phyloP scores from a whole-genome alignment of 192 early-diverging fungal species.

The Phlyctochytrium arcticum region DNA sequence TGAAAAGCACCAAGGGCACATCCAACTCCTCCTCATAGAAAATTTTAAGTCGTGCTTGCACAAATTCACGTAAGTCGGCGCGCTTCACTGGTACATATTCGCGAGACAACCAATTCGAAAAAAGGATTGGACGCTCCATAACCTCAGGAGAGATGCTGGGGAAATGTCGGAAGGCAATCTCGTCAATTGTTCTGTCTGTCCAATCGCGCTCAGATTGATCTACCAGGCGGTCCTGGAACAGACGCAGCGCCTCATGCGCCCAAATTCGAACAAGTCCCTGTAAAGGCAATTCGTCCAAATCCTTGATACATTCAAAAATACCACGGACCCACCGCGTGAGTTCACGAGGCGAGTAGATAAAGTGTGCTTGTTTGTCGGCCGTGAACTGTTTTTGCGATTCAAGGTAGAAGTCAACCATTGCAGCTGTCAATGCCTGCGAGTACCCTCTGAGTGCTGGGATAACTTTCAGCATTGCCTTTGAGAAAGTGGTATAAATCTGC shows the following conservation, averaged over 20 bases:
- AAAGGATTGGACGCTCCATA: slow-evolving; percentile 86
- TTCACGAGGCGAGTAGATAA: slow-evolving; percentile 99
- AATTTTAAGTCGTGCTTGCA: slow-evolving; percentile 87
- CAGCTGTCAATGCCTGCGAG: slow-evolving; percentile 82
- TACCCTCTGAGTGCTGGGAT: slow-evolving; percentile 86
- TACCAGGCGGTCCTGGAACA: slow-evolving; percentile 99
- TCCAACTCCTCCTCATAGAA: slow-evolving; percentile 99
- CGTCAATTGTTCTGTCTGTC: slow-evolving; percentile 86
- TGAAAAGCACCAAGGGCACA: slow-evolving; percentile 92
- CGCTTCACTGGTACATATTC: slow-evolving; percentile 85
- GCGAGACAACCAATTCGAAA: slow-evolving; percentile 97
- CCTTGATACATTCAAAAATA: slow-evolving; percentile 90
- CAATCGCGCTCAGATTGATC: slow-evolving; percentile 79
- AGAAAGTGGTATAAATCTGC: slow-evolving; percentile 95
- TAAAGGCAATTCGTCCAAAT: slow-evolving; percentile 65
- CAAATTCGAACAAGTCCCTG: slow-evolving; percentile 92
- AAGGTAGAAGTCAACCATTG: slow-evolving; percentile 97
- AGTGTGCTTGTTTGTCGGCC: slow-evolving; percentile 97
- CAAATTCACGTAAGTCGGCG: slow-evolving; percentile 87
- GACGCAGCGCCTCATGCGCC: slow-evolving; percentile 96
- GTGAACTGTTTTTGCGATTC: slow-evolving; percentile 90
- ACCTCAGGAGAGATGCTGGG: slow-evolving; percentile 66
- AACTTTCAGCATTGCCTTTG: slow-evolving; percentile 89
- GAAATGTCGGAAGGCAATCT: slow-evolving; percentile 82
- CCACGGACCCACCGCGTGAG: slow-evolving; percentile 98